These are phyloP conservation scores for Chrysoporthe cubensis DNA, from an alignment of 2,329 filamentous ascomycete species.

Conservation along the genomic window DNA sequence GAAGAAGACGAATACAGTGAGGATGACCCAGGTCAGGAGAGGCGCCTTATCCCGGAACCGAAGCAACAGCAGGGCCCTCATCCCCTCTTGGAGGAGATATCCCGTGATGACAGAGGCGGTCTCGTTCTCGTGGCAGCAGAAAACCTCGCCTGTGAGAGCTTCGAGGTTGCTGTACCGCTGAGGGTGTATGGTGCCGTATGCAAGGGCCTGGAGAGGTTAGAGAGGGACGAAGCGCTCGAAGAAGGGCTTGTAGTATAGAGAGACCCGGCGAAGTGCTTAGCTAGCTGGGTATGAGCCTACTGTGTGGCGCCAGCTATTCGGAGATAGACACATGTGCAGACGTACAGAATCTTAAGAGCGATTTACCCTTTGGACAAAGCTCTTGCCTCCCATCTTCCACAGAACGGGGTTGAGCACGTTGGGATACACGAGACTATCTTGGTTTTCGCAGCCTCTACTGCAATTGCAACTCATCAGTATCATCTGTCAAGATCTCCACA, in stretches of 20 bases:
- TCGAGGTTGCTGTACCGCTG: slow-evolving; percentile 85
- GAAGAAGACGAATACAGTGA: slow-evolving; percentile 33
- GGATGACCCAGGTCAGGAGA: slow-evolving; percentile 22
- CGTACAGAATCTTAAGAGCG: slow-evolving; percentile 14
- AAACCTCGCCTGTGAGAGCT: slow-evolving; percentile 81
- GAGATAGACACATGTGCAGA: slow-evolving; percentile 15
- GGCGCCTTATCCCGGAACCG: slow-evolving; percentile 34
- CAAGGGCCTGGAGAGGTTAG: slow-evolving; percentile 58
- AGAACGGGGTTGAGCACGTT: not conserved
- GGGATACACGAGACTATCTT: not conserved
- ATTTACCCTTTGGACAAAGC: slow-evolving; percentile 5
- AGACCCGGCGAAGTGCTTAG: not conserved
- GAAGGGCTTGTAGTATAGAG: slow-evolving; percentile 30
- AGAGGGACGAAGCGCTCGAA: slow-evolving; percentile 56
- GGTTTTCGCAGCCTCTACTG: not conserved
- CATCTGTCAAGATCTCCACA: not conserved
- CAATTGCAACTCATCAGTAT: not conserved
- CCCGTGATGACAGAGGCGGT: slow-evolving; percentile 76
- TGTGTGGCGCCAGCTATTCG: not conserved
- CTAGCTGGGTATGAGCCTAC: slow-evolving; percentile 2
- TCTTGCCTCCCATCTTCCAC: not conserved
- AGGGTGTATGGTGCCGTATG: slow-evolving; percentile 74
- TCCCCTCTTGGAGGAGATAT: slow-evolving; percentile 76
- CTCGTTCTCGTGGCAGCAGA: slow-evolving; percentile 77
- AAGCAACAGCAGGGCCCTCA: slow-evolving; percentile 37